These are phyloP conservation scores for Picocystis sp. DNA, from an alignment of 163 green algal species.

Conservation along the genomic window DNA sequence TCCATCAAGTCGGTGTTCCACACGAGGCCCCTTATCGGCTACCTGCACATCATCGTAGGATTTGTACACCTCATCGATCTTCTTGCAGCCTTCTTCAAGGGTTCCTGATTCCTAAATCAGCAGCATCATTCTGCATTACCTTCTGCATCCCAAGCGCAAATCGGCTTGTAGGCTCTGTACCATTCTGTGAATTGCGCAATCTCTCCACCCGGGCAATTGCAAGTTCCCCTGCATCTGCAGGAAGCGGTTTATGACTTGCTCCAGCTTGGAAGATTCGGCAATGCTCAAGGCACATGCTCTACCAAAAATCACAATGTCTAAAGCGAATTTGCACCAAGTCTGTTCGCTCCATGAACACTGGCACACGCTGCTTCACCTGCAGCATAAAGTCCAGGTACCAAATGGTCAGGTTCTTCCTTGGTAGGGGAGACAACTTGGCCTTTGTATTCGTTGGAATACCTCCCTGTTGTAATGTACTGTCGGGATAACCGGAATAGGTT, in stretches of 20 bases:
- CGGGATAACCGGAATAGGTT: conserved; percentile 95
- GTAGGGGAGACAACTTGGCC: conserved; percentile 54
- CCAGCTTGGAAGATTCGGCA: conserved; percentile 4
- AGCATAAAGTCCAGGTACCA: conserved; percentile 87
- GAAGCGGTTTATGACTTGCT: conserved; percentile 45
- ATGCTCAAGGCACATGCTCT: conserved; percentile 56
- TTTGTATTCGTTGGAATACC: conserved; percentile 92
- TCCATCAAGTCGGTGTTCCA: conserved; percentile 54
- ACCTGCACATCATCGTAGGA: conserved; percentile 52
- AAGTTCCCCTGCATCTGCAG: conserved; percentile 42
- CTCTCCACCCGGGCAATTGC: conserved; percentile 60
- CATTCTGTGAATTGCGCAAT: conserved; percentile 50
- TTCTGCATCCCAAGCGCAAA: conserved; percentile 71
- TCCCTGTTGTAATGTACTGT: conserved; percentile 99
- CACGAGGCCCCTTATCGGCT: conserved; percentile 34
- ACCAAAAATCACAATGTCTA: conserved; percentile 99
- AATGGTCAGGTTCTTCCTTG: conserved; percentile 54
- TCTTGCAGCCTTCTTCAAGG: conserved; percentile 60
- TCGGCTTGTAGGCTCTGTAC: conserved; percentile 41
- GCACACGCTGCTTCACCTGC: conserved; percentile 83
- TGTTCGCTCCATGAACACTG: conserved; percentile 94
- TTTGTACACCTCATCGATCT: conserved; percentile 65
- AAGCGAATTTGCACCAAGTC: conserved; percentile 92
- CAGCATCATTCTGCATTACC: conserved; percentile 86
- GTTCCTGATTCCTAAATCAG: conserved; percentile 81